A percentile compares a stretch with the other conserved stretches of the same genome.
Conservation (phyloP, 306 rosid genomes). For the Astragalus glycyphyllos region DNA sequence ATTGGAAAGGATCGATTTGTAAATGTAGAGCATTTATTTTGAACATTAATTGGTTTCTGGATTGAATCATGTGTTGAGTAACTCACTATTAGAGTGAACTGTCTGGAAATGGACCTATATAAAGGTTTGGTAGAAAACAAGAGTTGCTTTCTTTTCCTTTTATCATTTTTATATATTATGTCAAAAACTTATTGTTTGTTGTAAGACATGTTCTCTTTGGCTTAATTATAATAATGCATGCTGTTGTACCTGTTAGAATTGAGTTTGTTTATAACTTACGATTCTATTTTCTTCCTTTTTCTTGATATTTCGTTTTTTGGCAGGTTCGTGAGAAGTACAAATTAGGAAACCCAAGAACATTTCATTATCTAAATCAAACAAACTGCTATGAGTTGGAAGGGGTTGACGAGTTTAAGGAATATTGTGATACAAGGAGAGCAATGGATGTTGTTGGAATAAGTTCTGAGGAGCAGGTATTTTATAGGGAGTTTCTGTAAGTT, state of each 20-base stretch:
- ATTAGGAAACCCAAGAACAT: constrained; percentile 82
- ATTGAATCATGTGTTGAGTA: constrained; percentile 39
- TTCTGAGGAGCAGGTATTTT: constrained; percentile 83
- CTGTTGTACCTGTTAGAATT: constrained; percentile 6
- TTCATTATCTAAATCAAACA: constrained; percentile 94
- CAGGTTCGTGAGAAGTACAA: constrained; percentile 85
- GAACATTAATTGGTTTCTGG: constrained; percentile 29
- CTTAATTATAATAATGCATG: constrained; percentile 29
- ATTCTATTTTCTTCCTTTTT: constrained; percentile 24
- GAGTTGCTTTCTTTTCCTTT: constrained; percentile 32
- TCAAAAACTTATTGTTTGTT: constrained; percentile 27
- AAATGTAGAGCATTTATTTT: constrained; percentile 34
- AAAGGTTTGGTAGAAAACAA: constrained; percentile 31
- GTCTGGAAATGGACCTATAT: constrained; percentile 11
- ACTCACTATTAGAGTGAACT: constrained; percentile 21
- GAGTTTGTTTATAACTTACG: constrained; percentile 26
- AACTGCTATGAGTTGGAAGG: constrained; percentile 88
- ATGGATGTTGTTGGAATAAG: constrained; percentile 97
- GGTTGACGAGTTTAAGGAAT: constrained; percentile 82
- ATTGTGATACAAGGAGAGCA: constrained; percentile 81
- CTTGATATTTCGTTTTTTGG: constrained; percentile 36
- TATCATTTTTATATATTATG: constrained; percentile 1
- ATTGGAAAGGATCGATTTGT: constrained; percentile 31
- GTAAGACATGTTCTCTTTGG: constrained; percentile 19
- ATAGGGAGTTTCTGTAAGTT: constrained; percentile 39